phyloP scores from a whole-genome alignment of 2,329 filamentous ascomycete species.

The Xylaria sp. region DNA sequence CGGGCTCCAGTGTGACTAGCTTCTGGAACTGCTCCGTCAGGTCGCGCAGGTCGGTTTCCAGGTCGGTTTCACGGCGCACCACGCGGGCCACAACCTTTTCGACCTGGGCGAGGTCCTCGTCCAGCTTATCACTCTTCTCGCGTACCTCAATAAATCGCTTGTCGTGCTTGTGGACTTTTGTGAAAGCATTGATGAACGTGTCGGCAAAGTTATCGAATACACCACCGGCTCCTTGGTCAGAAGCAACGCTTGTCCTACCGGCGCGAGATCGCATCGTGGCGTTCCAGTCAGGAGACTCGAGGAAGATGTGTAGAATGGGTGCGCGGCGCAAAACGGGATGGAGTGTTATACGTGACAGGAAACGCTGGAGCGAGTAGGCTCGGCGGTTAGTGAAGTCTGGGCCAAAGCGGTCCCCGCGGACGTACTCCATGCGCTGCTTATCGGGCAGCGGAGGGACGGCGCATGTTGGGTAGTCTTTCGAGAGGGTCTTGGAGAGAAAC shows the following conservation, averaged over 20 bases:
- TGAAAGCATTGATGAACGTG: conserved; percentile 96
- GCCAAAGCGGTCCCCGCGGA: conserved; percentile 94
- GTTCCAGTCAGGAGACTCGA: conserved; percentile 96
- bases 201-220: conserved; percentile 97
- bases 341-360: conserved; percentile 84
- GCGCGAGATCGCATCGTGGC: conserved; percentile 87
- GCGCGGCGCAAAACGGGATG: conserved; percentile 90
- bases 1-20: conserved; percentile 87
- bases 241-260: conserved; percentile 68
- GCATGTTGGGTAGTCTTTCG: conserved; percentile 87
- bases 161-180: conserved; percentile 95
- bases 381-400: conserved; percentile 90
- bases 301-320: conserved; percentile 84
- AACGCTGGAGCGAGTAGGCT: conserved; percentile 90
- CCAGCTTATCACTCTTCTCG: conserved; percentile 91
- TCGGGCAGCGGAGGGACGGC: conserved; percentile 95
- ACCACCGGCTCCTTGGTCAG: conserved; percentile 66
- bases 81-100: conserved; percentile 96
- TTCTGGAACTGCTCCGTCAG: conserved; percentile 95
- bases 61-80: conserved; percentile 84
- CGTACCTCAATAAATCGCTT: conserved; percentile 93
- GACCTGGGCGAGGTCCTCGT: conserved; percentile 91
- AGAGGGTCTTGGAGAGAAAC: conserved; percentile 92
- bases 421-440: conserved; percentile 99
- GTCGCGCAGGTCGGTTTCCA: conserved; percentile 89